A percentile compares a stretch with the other conserved stretches of the same genome.
Evolutionary conservation across 2,329 filamentous ascomycete genomes (phyloP).

Genomic region (Chaetomiaceae sp.): DNA sequence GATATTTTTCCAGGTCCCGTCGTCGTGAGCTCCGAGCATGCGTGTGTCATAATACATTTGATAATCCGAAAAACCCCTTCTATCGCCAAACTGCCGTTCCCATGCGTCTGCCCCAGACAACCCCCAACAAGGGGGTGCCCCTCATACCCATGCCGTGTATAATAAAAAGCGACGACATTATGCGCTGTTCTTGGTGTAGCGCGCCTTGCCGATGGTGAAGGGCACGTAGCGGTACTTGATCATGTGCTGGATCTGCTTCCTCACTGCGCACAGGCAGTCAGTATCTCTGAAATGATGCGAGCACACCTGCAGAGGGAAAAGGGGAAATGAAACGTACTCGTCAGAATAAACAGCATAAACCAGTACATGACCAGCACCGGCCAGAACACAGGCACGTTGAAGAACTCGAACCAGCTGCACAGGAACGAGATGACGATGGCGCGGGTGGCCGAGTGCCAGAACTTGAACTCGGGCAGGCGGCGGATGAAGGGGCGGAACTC

Average conservation of each 20-base stretch:
- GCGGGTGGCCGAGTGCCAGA: constrained; percentile 94
- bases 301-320: background rate
- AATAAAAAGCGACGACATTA: constrained; percentile 20
- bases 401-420: constrained; percentile 90
- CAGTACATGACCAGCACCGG: constrained; percentile 97
- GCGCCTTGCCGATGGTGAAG: constrained; percentile 85
- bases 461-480: constrained; percentile 97
- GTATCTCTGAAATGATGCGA: background rate
- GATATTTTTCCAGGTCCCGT: constrained; percentile 11
- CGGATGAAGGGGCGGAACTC: constrained; percentile 98
- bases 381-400: constrained; percentile 98
- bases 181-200: constrained; percentile 63
- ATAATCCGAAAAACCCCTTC: constrained; percentile 2
- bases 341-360: constrained; percentile 93
- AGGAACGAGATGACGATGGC: constrained; percentile 77
- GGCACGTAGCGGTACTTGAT: constrained; percentile 99
- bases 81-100: constrained; percentile 6
- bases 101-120: background rate
- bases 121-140: too few relatives aligned
- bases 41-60: constrained; percentile 17
- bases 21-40: constrained; percentile 15
- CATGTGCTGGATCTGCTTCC: constrained; percentile 99
- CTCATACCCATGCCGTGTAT: background rate
- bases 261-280: constrained; percentile 56
- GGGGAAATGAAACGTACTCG: constrained; percentile 66